These are phyloP conservation scores for Marasmius tenuissimus DNA, from an alignment of 1,284 basidiomycete genomes.

Conservation along the genomic window DNA sequence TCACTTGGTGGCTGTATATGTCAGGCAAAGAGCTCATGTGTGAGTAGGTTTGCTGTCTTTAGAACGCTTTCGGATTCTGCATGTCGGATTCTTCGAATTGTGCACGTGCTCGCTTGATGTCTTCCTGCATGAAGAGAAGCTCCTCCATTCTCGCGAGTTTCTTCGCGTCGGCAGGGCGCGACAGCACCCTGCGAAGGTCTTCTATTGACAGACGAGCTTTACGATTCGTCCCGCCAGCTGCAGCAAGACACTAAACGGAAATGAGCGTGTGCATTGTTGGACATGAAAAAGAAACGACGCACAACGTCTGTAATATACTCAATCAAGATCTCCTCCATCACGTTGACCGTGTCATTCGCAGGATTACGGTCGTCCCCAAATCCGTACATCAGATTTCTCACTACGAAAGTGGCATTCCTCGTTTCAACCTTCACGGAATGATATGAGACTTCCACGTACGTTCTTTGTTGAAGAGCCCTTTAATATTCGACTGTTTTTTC, in stretches of 20 bases:
- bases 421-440: constrained; percentile 7
- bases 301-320: constrained; percentile 91
- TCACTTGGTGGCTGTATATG: neutral
- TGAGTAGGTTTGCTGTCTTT: constrained; percentile 4
- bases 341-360: constrained; percentile 81
- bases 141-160: constrained; percentile 89
- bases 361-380: constrained; percentile 92
- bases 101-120: constrained; percentile 84
- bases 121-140: constrained; percentile 87
- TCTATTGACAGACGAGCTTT: constrained; percentile 78
- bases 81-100: constrained; percentile 73
- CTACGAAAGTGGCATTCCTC: constrained; percentile 36
- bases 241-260: constrained; percentile 58
- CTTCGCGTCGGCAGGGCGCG: constrained; percentile 78
- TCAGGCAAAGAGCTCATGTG: neutral
- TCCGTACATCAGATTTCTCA: constrained; percentile 91
- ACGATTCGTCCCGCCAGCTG: constrained; percentile 62
- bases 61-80: constrained; percentile 49
- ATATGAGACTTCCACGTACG: constrained; percentile 42
- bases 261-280: constrained; percentile 10
- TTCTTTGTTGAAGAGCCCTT: constrained; percentile 77
- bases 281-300: constrained; percentile 31
- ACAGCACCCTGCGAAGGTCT: constrained; percentile 75
- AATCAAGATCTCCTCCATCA: constrained; percentile 93
- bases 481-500: constrained; percentile 63